These are phyloP conservation scores for Fusarium camptoceras DNA, from an alignment of 2,329 filamentous ascomycete genomes.

Conservation along the genomic window DNA sequence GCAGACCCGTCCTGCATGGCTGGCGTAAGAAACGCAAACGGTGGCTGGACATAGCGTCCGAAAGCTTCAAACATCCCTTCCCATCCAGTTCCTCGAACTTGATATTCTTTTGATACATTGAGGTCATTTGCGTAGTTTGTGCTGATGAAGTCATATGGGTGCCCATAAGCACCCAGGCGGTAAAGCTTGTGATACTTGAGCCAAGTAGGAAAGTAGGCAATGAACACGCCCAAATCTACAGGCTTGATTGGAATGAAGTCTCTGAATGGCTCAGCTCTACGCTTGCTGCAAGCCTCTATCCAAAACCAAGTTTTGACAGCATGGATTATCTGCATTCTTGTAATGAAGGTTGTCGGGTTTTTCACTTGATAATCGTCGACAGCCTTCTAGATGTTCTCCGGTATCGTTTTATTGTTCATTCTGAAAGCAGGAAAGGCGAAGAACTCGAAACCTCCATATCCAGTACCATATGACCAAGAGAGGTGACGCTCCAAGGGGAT, in stretches of 20 bases:
- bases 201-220: slow-evolving; percentile 8
- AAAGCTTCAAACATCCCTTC: background rate
- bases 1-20: slow-evolving; percentile 8
- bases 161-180: background rate
- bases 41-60: background rate
- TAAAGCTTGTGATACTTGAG: slow-evolving; percentile 6
- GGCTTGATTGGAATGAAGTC: rapidly evolving
- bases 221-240: background rate
- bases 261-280: background rate
- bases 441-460: background rate
- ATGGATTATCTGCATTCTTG: background rate
- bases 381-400: background rate
- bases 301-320: slow-evolving; percentile 2
- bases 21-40: background rate
- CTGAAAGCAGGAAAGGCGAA: background rate
- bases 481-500: background rate
- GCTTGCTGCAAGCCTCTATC: background rate
- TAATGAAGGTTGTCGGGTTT: background rate
- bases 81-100: background rate
- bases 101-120: background rate
- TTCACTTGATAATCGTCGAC: background rate
- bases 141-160: slow-evolving; percentile 2
- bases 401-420: background rate
- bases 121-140: background rate
- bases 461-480: rapidly evolving